Base-by-base conservation (phyloP, 1,139 yeast species). In the Lipomyces yarrowii region DNA sequence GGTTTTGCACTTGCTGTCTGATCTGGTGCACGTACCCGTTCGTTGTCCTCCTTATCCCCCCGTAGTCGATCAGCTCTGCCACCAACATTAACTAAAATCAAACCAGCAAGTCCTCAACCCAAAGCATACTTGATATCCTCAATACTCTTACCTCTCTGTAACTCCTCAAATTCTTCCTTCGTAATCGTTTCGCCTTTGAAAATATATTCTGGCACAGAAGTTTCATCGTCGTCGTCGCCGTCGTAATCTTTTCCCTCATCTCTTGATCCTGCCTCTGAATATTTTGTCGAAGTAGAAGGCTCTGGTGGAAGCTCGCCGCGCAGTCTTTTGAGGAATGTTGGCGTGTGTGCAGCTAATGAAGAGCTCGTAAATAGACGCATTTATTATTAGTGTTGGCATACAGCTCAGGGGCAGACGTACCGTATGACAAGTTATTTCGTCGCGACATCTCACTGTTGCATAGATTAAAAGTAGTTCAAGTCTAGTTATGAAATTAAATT, bases 111-210 rank as follows among this genome's bases (percentile, higher is more conserved):
- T 26, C 33, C 13, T 15, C 6, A 11, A 6, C 21, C 4, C 30
- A 37, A 26, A 48, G 35, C 69, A 2, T 51, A 65, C 69, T 57
- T 64, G 30, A 65, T 64, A 48, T 59, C 55, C 7, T 54, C 57
- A 15, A 67, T 10, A 13, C 46, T 46, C 42, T 46, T 59, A 3
- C 69, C 69, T 6, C 37, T 52, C 51, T 65, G 62, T 48, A 67
- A 21, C 56, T 59, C 52, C 46, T 65, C 66, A 11, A 67, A 48
- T 51, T 65, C 66, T 32, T 51, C 68, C 26, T 48, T 60, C 8
- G 69, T 59, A 18, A 67, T 57, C 10, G 60, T 59, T 42, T 58
- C 61, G 15, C 68, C 69, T 48, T 65, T 64, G 57, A 59, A 59
- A 2, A 62, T 57, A 32, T 63, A 63, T 52, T 62, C 65, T 3